phyloP scores from a whole-genome alignment of 2,329 filamentous ascomycete species.

The Fusarium fracticaudum region DNA sequence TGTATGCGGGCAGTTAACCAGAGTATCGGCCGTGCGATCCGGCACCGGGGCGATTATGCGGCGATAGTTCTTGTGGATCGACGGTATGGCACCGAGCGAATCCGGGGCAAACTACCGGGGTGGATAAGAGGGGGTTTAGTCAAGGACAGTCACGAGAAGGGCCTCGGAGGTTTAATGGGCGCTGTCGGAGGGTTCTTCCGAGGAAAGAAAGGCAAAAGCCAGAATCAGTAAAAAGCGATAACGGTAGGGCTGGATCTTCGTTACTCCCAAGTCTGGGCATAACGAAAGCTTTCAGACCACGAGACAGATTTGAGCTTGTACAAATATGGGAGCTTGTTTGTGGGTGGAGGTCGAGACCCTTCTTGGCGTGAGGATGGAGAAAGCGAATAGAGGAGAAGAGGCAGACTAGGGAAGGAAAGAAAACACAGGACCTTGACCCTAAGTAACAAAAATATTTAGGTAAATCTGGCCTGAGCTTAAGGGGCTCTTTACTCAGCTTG shows the following conservation, averaged over 20 bases:
- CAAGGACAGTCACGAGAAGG: constrained; percentile 57
- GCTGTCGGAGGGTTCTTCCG: constrained; percentile 67
- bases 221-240: neutral
- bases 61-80: constrained; percentile 86
- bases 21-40: constrained; percentile 90
- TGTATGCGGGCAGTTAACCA: constrained; percentile 99
- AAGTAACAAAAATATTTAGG: no score
- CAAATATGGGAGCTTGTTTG: constrained; percentile 22
- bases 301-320: constrained; percentile 13
- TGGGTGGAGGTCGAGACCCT: constrained; percentile 29
- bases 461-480: no score
- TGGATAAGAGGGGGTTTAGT: constrained; percentile 85
- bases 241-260: neutral
- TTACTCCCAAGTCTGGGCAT: neutral
- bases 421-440: no score
- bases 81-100: constrained; percentile 78
- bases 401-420: neutral
- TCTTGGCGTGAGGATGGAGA: constrained; percentile 25
- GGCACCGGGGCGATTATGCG: constrained; percentile 89
- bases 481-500: no score
- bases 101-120: constrained; percentile 81
- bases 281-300: constrained; percentile 5
- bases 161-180: constrained; percentile 68
- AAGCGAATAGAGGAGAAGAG: constrained; percentile 21
- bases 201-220: constrained; percentile 50